Evolutionary conservation across 768 basidiomycete species (phyloP).

Genomic region (Lactarius indigo): DNA sequence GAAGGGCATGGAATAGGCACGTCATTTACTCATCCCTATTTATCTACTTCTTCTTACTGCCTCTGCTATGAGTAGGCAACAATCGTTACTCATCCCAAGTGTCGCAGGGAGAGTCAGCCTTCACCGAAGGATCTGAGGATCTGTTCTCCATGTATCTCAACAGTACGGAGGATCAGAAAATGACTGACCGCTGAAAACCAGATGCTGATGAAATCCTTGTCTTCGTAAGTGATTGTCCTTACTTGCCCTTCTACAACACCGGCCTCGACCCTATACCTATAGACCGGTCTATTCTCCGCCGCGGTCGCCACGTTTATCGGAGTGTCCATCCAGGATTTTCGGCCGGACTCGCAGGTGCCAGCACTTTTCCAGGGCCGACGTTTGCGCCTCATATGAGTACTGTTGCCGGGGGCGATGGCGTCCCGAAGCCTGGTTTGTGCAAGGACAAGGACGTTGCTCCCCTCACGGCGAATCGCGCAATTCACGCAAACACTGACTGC

Average conservation of each 20-base stretch:
- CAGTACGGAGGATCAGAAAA: conserved; percentile 4
- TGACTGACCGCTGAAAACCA: conserved; percentile 6
- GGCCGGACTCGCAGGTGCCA: background rate
- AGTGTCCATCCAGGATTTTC: conserved; percentile 5
- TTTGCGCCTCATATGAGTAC: too few species aligned
- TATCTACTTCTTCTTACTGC: background rate
- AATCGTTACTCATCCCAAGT: background rate
- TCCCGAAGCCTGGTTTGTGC: too few species aligned
- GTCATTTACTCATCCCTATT: background rate
- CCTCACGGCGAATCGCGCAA: too few species aligned
- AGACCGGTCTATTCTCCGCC: conserved; percentile 15
- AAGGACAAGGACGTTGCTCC: too few species aligned
- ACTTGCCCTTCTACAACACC: background rate
- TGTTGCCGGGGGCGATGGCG: too few species aligned
- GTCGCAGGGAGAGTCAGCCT: background rate
- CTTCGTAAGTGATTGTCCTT: conserved; percentile 2
- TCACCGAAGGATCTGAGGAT: background rate
- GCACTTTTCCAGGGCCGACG: too few species aligned
- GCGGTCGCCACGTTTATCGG: conserved; percentile 1
- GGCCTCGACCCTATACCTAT: background rate
- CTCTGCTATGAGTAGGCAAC: background rate
- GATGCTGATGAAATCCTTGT: conserved; percentile 14
- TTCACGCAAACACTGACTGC: too few species aligned
- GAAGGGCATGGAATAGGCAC: background rate
- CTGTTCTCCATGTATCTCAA: conserved; percentile 16